Conservation (phyloP, 2,329 filamentous ascomycete genomes). For the Thelonectria olida region DNA sequence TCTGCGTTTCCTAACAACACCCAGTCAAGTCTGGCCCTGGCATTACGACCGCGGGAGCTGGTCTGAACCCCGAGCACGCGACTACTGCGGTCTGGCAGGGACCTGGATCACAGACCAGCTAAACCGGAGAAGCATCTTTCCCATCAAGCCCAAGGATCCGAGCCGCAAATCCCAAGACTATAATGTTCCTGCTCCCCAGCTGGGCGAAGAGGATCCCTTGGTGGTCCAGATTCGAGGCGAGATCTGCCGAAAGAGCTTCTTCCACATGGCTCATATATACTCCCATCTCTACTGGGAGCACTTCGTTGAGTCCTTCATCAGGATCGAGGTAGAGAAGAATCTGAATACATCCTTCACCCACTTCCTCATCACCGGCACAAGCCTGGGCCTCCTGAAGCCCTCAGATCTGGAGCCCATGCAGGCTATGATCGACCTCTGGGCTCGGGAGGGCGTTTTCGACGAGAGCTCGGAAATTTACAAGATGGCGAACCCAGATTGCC, state of each 20-base stretch:
- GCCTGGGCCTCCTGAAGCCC: slow-evolving; percentile 83
- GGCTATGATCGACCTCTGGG: slow-evolving; percentile 90
- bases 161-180: not conserved
- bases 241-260: slow-evolving; percentile 92
- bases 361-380: slow-evolving; percentile 82
- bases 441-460: slow-evolving; percentile 81
- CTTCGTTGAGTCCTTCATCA: slow-evolving; percentile 84
- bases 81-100: not conserved
- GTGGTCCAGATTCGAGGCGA: slow-evolving; percentile 68
- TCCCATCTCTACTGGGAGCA: slow-evolving; percentile 98
- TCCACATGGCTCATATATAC: slow-evolving; percentile 98
- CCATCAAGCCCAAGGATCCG: slow-evolving; percentile 43
- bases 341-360: slow-evolving; percentile 89
- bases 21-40: slow-evolving; percentile 95
- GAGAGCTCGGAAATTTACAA: not conserved
- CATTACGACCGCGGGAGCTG: not conserved
- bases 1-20: slow-evolving; percentile 39
- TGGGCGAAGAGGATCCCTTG: slow-evolving; percentile 86
- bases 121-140: not conserved
- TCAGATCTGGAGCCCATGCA: slow-evolving; percentile 96
- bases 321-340: slow-evolving; percentile 81
- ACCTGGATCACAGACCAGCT: not conserved
- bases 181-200: slow-evolving; percentile 62
- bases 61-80: not conserved
- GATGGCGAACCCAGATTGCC: not conserved